Conservation (phyloP, 495 filamentous ascomycete genomes). For the Pseudevernia furfuracea region DNA sequence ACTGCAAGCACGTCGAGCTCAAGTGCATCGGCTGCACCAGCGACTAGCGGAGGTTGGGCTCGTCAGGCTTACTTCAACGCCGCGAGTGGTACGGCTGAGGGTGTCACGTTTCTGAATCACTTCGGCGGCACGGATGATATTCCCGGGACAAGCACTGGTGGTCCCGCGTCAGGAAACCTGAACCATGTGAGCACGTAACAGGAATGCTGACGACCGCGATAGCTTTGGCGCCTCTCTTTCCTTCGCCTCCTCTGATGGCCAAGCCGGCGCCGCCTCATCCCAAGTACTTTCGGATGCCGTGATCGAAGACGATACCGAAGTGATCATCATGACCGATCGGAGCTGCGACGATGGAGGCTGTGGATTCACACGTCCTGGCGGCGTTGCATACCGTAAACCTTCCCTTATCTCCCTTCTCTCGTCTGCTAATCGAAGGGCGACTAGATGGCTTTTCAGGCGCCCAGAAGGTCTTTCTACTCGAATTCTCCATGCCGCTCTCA, state of each 20-base stretch:
- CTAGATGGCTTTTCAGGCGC: slow-evolving; percentile 58
- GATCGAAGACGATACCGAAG: slow-evolving; percentile 51
- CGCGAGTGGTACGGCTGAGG: slow-evolving; percentile 38
- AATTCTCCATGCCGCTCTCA: slow-evolving; percentile 57
- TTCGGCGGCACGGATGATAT: slow-evolving; percentile 34
- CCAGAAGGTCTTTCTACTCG: slow-evolving; percentile 56
- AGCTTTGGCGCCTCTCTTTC: slow-evolving; percentile 57
- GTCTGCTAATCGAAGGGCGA: slow-evolving; percentile 10
- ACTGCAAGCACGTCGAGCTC: neutral
- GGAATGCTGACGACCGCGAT: slow-evolving; percentile 24
- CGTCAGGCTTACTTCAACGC: slow-evolving; percentile 53
- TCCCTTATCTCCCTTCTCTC: neutral
- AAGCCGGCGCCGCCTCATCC: slow-evolving; percentile 40
- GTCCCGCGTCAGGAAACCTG: slow-evolving; percentile 22
- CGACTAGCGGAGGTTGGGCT: slow-evolving; percentile 28
- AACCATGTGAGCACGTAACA: neutral
- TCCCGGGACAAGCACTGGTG: slow-evolving; percentile 25
- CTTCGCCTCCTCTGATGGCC: slow-evolving; percentile 48
- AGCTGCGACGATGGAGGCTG: slow-evolving; percentile 48
- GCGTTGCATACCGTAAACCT: slow-evolving; percentile 55
- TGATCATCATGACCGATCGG: slow-evolving; percentile 51
- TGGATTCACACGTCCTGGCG: slow-evolving; percentile 48
- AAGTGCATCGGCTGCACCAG: neutral
- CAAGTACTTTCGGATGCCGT: slow-evolving; percentile 43
- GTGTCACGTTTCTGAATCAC: slow-evolving; percentile 60